Base-by-base conservation (phyloP, 1,284 basidiomycete species). In the Heterobasidion occidentale region DNA sequence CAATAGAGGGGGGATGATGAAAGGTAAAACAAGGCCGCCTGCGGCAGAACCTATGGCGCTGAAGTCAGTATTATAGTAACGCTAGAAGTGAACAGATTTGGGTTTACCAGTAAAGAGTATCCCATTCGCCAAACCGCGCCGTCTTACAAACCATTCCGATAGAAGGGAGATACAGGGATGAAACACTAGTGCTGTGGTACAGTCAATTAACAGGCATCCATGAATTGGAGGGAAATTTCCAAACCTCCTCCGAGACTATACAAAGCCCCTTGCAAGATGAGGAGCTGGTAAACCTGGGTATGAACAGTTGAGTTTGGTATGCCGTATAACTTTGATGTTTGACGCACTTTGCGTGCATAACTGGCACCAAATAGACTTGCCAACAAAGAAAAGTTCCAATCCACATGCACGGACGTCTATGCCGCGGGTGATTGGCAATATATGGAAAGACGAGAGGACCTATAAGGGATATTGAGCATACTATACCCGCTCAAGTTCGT, bases 121-220 rank as follows among this genome's bases (percentile, higher is more conserved):
- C 0, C 76, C 74, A 52, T 71, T 73, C 1, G 76, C 76, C 9
- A 74, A 62, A 0, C 76, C 76, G 19, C 74, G 61, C 0, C 69
- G 66, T 6, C 58, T 59, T 19, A 74, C 66, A 57, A 77, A 78
- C 76, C 76, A 78, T 56, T 77, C 74, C 0, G 70, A 67, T 56
- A 77, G 61, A 59, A 69, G 74, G 14, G 67, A 69, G 14, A 76
- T 65, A 36, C 64, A 67, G 1, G 71, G 69, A 14, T 65, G 61
- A 59, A 72, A 74, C 1, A 74, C 55, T n/a, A 76, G 53, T 6
- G 70, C 72, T 73, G 53, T 45, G 20, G 8, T 47, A 15, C 12
- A 12, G 27, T 42, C 20, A 20, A 48, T 17, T 20, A 12, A 33
- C 52, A 19, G 55, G 56, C 8, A 27, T 36, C 3, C 3, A 12